A percentile compares a stretch with the other conserved stretches of the same genome.
These are phyloP conservation scores for Chalciporus pseudorubinellus DNA, from an alignment of 768 basidiomycete genomes.

Conservation along the genomic window DNA sequence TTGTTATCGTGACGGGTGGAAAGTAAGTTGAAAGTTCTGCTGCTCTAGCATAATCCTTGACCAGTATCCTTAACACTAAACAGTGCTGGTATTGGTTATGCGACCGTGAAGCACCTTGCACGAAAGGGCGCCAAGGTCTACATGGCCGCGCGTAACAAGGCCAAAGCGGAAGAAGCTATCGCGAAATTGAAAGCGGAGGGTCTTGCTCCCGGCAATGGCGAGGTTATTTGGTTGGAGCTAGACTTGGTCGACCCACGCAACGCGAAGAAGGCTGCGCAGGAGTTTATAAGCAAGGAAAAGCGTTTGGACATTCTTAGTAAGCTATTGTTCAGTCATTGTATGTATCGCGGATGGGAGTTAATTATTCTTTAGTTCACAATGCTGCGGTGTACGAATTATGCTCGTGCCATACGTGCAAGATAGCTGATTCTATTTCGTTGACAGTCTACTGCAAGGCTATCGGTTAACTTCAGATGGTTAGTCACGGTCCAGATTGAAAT, in stretches of 20 bases:
- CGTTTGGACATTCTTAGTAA: conserved; percentile 55
- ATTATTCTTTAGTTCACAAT: conserved; percentile 47
- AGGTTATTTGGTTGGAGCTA: conserved; percentile 48
- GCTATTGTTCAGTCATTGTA: background rate
- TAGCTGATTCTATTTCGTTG: conserved; percentile 4
- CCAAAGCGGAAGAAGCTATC: conserved; percentile 48
- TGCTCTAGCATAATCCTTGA: background rate
- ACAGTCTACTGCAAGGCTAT: conserved; percentile 23
- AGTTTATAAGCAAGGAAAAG: conserved; percentile 47
- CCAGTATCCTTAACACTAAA: conserved; percentile 14
- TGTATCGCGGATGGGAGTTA: background rate
- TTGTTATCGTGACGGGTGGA: conserved; percentile 56
- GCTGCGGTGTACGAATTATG: conserved; percentile 42
- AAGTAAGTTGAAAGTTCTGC: conserved; percentile 36
- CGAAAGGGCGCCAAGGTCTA: conserved; percentile 58
- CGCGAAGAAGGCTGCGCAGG: conserved; percentile 48
- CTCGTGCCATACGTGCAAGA: background rate
- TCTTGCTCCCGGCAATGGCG: conserved; percentile 42
- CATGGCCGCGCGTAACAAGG: conserved; percentile 50
- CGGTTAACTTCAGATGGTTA: conserved; percentile 29
- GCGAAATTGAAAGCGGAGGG: conserved; percentile 43
- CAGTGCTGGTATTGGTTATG: conserved; percentile 50
- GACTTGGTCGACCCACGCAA: conserved; percentile 49
- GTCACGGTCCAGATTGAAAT: background rate
- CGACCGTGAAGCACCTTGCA: conserved; percentile 51